Conservation (phyloP, 306 rosid species). For the Quercus robur region DNA sequence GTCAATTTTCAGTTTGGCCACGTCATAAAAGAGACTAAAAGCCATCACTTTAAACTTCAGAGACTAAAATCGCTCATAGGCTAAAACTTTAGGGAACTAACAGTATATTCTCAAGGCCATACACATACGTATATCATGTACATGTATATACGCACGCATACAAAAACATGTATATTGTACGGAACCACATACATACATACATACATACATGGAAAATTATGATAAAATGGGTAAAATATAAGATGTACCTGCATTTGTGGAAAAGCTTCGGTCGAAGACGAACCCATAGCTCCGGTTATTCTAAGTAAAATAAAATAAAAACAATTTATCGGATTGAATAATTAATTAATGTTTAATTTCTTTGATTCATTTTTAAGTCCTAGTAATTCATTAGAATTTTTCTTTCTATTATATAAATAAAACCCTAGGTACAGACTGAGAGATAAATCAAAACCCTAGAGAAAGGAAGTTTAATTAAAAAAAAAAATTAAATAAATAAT, state of each 20-base stretch:
- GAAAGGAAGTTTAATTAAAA: no score
- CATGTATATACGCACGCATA: neutral
- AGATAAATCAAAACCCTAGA: conserved; percentile 11
- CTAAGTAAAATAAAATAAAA: neutral
- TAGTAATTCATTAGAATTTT: no score
- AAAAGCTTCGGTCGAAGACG: conserved; percentile 42
- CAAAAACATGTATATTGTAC: neutral
- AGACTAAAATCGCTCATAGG: no score
- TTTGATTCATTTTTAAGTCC: neutral
- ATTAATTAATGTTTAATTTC: neutral
- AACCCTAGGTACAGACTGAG: neutral
- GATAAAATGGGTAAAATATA: neutral
- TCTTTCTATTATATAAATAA: neutral
- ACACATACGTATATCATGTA: neutral
- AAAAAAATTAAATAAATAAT: neutral
- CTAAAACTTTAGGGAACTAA: no score
- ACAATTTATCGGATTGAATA: no score
- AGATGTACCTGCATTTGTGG: conserved; percentile 47
- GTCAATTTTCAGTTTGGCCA: no score
- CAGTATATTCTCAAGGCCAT: neutral
- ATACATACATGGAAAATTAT: neutral
- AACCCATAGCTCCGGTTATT: conserved; percentile 38
- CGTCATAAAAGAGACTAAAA: no score
- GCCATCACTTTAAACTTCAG: no score
- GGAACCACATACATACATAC: neutral